Evolutionary conservation across 371 early-diverging fungal species (phyloP), one percentile per base, ranked within the genome.

Genomic region (Nematocida major): DNA sequence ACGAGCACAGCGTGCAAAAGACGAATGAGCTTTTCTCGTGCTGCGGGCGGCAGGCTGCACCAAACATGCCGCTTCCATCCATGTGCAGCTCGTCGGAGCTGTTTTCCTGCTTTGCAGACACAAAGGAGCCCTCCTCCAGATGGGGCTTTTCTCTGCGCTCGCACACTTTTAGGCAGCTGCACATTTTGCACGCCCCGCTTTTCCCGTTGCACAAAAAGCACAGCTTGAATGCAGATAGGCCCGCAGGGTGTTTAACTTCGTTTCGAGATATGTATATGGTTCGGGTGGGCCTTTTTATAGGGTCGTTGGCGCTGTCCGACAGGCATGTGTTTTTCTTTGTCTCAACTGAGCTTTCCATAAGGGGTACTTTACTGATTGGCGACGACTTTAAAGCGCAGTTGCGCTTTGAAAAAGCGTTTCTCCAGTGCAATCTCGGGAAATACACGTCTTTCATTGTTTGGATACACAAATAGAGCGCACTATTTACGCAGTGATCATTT

Each of bases 381-480:
- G 22, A 28, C 38, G 38, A 34, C 38, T 57, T 36, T 34, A 57
- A 11, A 7, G 13, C 11, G 30, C 38, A 18, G 4, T 42, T 73
- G 13, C 22, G 13, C 20, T 50, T 7, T 20, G 28, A 53, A 39
- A 42, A n/a, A 73, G 45, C 4, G 15, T 15, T 11, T n/a, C 18
- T 50, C 26, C 22, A 5, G n/a, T n/a, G 20, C 9, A 11, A 13
- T 53, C 7, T 11, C 24, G 34, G 7, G n/a, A 36, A 15, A 3
- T 18, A 18, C 32, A 4, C 51, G 11, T 65, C 53, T 73, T 26
- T 13, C 54, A 42, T 47, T 36, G 59, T 11, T 26, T 54, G 13
- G n/a, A 24, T 62, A 42, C 45, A 36, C 76, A 73, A 59, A 73
- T 63, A 73, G 68, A 53, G 34, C 26, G 5, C 34, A 53, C 65